Evolutionary conservation across 192 early-diverging fungal species (phyloP).

Genomic region (Ambispora gerdemannii): DNA sequence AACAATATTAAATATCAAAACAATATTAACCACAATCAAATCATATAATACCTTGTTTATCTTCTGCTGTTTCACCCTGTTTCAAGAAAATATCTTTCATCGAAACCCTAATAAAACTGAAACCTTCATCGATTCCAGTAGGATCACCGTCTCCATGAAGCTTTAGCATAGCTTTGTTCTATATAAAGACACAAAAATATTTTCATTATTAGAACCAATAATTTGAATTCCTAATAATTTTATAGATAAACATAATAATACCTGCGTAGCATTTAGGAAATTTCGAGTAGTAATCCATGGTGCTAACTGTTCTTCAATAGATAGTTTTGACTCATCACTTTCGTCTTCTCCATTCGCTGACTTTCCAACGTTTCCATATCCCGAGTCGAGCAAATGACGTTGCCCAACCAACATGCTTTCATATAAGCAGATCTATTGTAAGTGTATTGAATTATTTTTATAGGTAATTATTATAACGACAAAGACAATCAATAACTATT

Average conservation of each 20-base stretch:
- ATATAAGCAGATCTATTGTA: conserved; percentile 61
- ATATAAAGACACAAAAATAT: no score
- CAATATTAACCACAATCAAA: not conserved
- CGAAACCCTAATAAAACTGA: conserved; percentile 94
- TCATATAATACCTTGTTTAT: conserved; percentile 57
- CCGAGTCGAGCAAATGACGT: conserved; percentile 86
- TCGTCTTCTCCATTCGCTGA: conserved; percentile 56
- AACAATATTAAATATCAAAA: not conserved
- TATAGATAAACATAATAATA: not conserved
- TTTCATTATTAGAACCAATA: no score
- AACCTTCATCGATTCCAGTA: conserved; percentile 90
- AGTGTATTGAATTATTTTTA: not conserved
- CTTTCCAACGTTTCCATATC: conserved; percentile 75
- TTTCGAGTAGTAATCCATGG: conserved; percentile 95
- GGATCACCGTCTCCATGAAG: conserved; percentile 97
- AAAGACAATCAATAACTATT: not conserved
- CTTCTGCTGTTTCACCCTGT: conserved; percentile 78
- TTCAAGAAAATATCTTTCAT: conserved; percentile 98
- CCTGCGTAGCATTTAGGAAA: conserved; percentile 88
- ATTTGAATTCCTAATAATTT: no score
- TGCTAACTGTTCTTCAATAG: conserved; percentile 91
- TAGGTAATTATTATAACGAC: not conserved
- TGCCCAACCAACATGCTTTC: conserved; percentile 93
- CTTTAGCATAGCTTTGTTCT: conserved; percentile 89
- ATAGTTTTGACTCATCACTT: conserved; percentile 61